Percentiles rank a stretch among this genome's conserved stretches.
Evolutionary conservation across 768 basidiomycete species (phyloP).

Genomic region (Psilocybe cyanescens): DNA sequence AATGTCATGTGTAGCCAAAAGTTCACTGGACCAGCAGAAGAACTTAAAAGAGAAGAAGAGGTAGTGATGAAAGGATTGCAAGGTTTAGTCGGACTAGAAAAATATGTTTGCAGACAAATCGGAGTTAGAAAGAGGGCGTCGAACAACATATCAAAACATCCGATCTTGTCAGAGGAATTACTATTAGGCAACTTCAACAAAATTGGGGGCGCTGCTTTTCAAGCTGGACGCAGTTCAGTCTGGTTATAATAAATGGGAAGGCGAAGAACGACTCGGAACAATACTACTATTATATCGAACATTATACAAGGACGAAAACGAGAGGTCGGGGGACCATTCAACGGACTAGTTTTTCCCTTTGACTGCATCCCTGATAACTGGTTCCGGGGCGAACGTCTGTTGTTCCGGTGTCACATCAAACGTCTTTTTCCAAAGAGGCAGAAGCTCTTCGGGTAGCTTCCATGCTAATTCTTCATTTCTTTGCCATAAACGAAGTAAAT

Average conservation of each 20-base stretch:
- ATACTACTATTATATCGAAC: too few relatives aligned
- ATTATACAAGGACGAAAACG: too few relatives aligned
- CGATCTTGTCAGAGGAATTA: too few relatives aligned
- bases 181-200: too few relatives aligned
- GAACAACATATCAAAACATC: too few relatives aligned
- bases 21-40: conserved; percentile 13
- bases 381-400: conserved; percentile 41
- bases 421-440: conserved; percentile 37
- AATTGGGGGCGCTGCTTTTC: too few relatives aligned
- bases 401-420: conserved; percentile 37
- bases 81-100: too few relatives aligned
- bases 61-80: not conserved
- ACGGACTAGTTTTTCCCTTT: conserved; percentile 13
- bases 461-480: conserved; percentile 44
- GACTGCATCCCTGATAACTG: conserved; percentile 32
- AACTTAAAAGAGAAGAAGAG: not conserved
- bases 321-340: too few relatives aligned
- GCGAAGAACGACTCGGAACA: too few relatives aligned
- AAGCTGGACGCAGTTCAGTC: not conserved
- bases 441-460: conserved; percentile 37
- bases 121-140: too few relatives aligned
- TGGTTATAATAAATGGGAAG: not conserved
- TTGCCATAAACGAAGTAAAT: conserved; percentile 43
- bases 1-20: conserved; percentile 1
- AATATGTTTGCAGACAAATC: too few relatives aligned